These are phyloP conservation scores for Drechslerella coelobrocha DNA, from an alignment of 2,329 filamentous ascomycete species.

Conservation along the genomic window DNA sequence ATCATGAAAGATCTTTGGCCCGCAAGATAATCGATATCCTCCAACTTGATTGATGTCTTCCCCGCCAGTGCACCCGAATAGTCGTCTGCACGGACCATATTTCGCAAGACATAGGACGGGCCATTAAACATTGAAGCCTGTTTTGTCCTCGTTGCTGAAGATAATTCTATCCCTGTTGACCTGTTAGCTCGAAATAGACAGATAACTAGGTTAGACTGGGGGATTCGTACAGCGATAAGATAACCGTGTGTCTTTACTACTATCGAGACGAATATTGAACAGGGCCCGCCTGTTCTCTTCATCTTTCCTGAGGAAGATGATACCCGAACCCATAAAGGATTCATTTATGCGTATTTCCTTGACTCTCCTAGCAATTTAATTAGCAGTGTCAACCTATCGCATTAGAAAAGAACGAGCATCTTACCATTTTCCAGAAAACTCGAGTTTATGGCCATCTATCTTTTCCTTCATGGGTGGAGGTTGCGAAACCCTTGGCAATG, in stretches of 20 bases:
- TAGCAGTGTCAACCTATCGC: not conserved
- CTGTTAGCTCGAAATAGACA: not conserved
- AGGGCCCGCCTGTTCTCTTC: slow-evolving; percentile 28
- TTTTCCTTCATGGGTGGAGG: slow-evolving; percentile 4
- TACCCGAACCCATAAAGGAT: slow-evolving; percentile 39
- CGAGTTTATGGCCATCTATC: slow-evolving; percentile 32
- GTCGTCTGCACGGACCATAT: slow-evolving; percentile 44
- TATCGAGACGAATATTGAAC: slow-evolving; percentile 30
- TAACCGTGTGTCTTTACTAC: slow-evolving; percentile 38
- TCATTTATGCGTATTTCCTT: slow-evolving; percentile 40
- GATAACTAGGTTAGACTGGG: not conserved
- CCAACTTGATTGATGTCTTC: slow-evolving; percentile 27
- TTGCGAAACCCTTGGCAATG: not conserved
- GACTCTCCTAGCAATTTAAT: slow-evolving; percentile 15
- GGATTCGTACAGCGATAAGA: slow-evolving; percentile 43
- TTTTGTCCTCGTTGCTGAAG: slow-evolving; percentile 43
- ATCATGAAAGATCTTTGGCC: slow-evolving; percentile 48
- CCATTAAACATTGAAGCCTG: slow-evolving; percentile 42
- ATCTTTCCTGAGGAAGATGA: slow-evolving; percentile 35
- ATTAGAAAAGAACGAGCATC: not conserved
- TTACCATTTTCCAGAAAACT: slow-evolving; percentile 48
- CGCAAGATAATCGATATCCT: slow-evolving; percentile 46
- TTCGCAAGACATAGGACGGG: slow-evolving; percentile 40
- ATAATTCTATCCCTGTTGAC: slow-evolving; percentile 38
- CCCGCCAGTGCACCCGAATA: slow-evolving; percentile 24